Conservation (phyloP, 2,329 filamentous ascomycete species). For the Colletotrichum limetticola region DNA sequence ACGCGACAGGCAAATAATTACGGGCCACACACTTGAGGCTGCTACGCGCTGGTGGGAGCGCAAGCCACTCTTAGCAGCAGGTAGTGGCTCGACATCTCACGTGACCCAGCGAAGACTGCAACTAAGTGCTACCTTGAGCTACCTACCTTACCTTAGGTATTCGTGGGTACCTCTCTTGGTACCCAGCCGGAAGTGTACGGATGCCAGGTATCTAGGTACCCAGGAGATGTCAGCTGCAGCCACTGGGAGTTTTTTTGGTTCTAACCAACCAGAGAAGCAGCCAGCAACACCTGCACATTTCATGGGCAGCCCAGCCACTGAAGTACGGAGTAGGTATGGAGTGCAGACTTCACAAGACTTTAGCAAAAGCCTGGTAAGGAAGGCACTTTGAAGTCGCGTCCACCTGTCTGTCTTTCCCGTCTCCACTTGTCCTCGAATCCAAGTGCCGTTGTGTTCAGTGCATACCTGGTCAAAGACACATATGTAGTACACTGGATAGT, state of each 20-base stretch:
- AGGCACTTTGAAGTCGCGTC: neutral
- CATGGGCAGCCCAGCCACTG: neutral
- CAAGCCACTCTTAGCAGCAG: neutral
- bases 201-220: neutral
- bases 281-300: constrained; percentile 20
- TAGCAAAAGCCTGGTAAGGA: neutral
- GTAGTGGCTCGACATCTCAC: neutral
- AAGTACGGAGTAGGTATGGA: neutral
- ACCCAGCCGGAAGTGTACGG: neutral
- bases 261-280: constrained; percentile 24
- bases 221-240: neutral
- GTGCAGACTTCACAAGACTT: too few relatives aligned
- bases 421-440: neutral
- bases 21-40: constrained; percentile 7
- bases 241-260: neutral
- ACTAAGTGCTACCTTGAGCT: too few relatives aligned
- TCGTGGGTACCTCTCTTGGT: too few relatives aligned
- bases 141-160: too few relatives aligned
- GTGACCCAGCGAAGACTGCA: neutral
- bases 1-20: constrained; percentile 22
- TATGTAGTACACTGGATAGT: too few relatives aligned
- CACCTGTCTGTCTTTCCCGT: neutral
- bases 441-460: neutral
- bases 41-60: neutral
- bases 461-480: neutral